Evolutionary conservation across 345 rosid genomes (phyloP).

Genomic region (Gossypium ekmanianum): DNA sequence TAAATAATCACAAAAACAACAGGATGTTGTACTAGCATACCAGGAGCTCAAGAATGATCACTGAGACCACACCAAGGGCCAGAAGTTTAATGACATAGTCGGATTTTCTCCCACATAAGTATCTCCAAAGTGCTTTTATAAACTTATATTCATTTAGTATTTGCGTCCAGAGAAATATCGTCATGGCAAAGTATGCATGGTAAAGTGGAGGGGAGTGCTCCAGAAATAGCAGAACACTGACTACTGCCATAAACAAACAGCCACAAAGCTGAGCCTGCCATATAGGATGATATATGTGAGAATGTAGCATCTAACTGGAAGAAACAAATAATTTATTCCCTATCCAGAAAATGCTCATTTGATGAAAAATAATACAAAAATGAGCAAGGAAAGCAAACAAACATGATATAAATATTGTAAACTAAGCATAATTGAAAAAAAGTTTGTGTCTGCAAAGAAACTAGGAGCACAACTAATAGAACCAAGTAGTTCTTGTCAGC

Average conservation of each 20-base stretch:
- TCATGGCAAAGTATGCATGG: slow-evolving; percentile 82
- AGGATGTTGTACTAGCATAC: slow-evolving; percentile 36
- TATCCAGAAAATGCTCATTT: slow-evolving; percentile 1
- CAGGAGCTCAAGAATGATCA: slow-evolving; percentile 72
- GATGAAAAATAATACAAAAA: background rate
- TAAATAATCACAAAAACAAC: slow-evolving; percentile 14
- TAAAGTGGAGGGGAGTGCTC: slow-evolving; percentile 90
- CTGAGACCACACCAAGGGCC: slow-evolving; percentile 44
- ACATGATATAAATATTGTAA: background rate
- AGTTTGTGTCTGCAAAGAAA: background rate
- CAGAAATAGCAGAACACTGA: slow-evolving; percentile 44
- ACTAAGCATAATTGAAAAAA: background rate
- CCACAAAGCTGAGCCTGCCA: slow-evolving; percentile 64
- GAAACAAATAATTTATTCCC: background rate
- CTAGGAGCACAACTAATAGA: background rate
- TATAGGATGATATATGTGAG: slow-evolving; percentile 28
- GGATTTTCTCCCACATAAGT: slow-evolving; percentile 42
- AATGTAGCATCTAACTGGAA: background rate
- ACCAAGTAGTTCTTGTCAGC: background rate
- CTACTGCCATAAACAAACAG: slow-evolving; percentile 52
- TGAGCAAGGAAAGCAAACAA: slow-evolving; percentile 1
- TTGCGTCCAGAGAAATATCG: slow-evolving; percentile 84
- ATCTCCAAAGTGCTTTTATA: slow-evolving; percentile 58
- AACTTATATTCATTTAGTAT: slow-evolving; percentile 61
- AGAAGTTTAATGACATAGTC: slow-evolving; percentile 49